Evolutionary conservation across 768 basidiomycete genomes (phyloP), one percentile per base, ranked within the genome.

Genomic region (Mycena indigotica): DNA sequence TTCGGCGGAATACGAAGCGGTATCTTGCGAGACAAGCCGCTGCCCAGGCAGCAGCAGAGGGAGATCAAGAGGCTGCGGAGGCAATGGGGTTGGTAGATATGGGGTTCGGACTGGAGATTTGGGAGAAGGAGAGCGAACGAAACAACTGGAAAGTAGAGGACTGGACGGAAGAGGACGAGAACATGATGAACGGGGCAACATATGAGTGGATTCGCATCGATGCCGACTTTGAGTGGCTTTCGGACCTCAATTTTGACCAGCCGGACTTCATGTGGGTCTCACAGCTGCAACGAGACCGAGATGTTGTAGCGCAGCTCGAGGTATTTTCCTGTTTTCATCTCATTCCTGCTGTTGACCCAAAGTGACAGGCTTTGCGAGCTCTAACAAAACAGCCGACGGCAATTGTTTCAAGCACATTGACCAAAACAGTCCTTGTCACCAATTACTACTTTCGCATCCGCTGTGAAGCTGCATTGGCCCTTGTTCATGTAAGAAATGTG

Each of bases 161-260:
- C 70, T 98, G 97, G 97, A 92, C 91, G 4, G 95, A 97, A 66
- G 94, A 97, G 64, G 95, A 98, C 58, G 95, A 97, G 68, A 86
- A 89, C 58, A 79, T 82, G 40, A 96, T 98, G 93, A 87, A 89
- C 35, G 92, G 92, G 17, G 95, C 96, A 61, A 96, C 94, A 3
- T 99, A 98, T 72, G 97, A 99, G 73, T 99, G 96, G 96, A 98
- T 99, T 57, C 80, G 97, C 61, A 92, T 98, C 82, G 97, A 99
- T 68, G 95, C 97, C 16, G 97, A 99, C 70, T 95, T 97, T 71
- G 97, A 99, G 75, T 99, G 97, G 97, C 91, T 98, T 53, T 90
- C 93, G n/a, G 82, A 82, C 35, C 84, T 98, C 60, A 86, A 86
- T 61, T 98, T 96, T 62, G 91, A 95, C 50, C 94, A 98, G 75